phyloP scores from a whole-genome alignment of 495 filamentous ascomycete species.

The Neurospora sp. region DNA sequence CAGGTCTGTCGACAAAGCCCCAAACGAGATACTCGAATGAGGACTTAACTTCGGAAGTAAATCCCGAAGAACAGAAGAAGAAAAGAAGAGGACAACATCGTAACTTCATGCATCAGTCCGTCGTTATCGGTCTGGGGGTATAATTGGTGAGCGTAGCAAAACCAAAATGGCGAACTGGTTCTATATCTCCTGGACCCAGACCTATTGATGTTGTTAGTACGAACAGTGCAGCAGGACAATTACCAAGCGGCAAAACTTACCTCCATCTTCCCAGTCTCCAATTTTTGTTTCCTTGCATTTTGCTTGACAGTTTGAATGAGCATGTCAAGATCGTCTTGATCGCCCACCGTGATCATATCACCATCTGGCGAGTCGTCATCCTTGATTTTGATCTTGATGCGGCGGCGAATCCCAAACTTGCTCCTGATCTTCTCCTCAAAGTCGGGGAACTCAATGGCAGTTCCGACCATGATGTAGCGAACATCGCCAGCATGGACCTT shows the following conservation, averaged over 20 bases:
- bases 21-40: neutral
- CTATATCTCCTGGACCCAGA: slow-evolving; percentile 57
- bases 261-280: slow-evolving; percentile 92
- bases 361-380: slow-evolving; percentile 65
- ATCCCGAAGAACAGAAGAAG: neutral
- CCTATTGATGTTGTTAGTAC: slow-evolving; percentile 32
- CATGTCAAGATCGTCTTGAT: slow-evolving; percentile 93
- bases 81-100: neutral
- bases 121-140: neutral
- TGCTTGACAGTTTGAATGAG: slow-evolving; percentile 57
- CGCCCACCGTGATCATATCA: slow-evolving; percentile 93
- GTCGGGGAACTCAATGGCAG: slow-evolving; percentile 61
- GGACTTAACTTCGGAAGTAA: neutral
- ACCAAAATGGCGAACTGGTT: neutral
- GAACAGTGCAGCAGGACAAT: neutral
- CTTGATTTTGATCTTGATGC: slow-evolving; percentile 75
- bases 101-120: neutral
- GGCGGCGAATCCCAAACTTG: slow-evolving; percentile 66
- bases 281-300: slow-evolving; percentile 58
- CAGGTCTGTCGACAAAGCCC: neutral
- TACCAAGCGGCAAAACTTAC: slow-evolving; percentile 41
- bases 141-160: neutral
- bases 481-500: slow-evolving; percentile 90
- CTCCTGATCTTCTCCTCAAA: slow-evolving; percentile 67
- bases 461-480: slow-evolving; percentile 82